Percentiles rank a stretch among this genome's conserved stretches.
Conservation (phyloP, 495 filamentous ascomycete genomes). For the Aspergillus indologenus region DNA sequence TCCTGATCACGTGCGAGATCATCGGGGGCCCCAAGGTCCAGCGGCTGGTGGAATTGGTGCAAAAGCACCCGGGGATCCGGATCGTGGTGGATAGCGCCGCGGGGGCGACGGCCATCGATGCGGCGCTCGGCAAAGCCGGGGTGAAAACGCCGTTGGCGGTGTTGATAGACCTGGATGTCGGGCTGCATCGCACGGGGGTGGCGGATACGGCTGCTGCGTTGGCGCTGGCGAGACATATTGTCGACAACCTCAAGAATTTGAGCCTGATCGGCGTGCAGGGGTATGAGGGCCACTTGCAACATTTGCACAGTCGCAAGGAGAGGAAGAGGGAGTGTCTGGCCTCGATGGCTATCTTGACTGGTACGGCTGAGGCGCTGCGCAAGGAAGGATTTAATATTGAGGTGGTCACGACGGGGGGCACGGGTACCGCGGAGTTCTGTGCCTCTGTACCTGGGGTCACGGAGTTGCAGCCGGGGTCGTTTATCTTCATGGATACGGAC, state of each 20-base stretch:
- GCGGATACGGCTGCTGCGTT: conserved; percentile 24
- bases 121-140: conserved; percentile 24
- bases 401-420: conserved; percentile 37
- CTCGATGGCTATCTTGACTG: conserved; percentile 31
- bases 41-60: conserved; percentile 32
- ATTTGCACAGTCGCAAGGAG: conserved; percentile 32
- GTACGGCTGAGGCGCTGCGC: conserved; percentile 27
- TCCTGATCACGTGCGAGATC: conserved; percentile 39
- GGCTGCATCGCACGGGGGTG: conserved; percentile 36
- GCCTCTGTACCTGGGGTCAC: conserved; percentile 38
- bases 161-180: conserved; percentile 38
- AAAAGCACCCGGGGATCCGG: conserved; percentile 24
- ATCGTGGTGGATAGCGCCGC: conserved; percentile 36
- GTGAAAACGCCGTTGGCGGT: conserved; percentile 27
- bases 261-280: conserved; percentile 36
- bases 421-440: conserved; percentile 39
- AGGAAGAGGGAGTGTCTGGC: conserved; percentile 29
- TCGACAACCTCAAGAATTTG: conserved; percentile 22
- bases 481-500: conserved; percentile 45
- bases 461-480: conserved; percentile 38
- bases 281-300: conserved; percentile 38
- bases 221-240: conserved; percentile 28
- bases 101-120: conserved; percentile 34
- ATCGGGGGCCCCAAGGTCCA: conserved; percentile 32
- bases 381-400: conserved; percentile 31